A percentile compares a stretch with the other conserved stretches of the same genome.
phyloP scores from a whole-genome alignment of 2,329 filamentous ascomycete genomes.

The Bipolaris gigantea region DNA sequence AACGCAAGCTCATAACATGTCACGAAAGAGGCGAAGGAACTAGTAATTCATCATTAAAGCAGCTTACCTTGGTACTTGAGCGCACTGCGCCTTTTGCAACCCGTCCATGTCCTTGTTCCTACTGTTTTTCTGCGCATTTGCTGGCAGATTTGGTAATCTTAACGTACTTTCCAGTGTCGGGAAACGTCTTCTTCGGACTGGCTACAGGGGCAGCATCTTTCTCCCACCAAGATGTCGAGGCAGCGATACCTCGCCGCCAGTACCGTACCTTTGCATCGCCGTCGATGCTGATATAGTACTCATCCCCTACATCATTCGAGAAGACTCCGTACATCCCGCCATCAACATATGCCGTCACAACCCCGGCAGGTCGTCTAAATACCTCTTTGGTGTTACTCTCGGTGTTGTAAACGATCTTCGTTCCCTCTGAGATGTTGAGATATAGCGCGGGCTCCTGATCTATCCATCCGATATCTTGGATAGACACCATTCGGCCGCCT shows the following conservation, averaged over 20 bases:
- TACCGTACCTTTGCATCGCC: conserved; percentile 31
- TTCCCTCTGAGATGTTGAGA: not conserved
- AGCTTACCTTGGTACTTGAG: conserved; percentile 10
- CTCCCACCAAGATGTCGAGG: conserved; percentile 20
- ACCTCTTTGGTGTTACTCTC: conserved; percentile 32
- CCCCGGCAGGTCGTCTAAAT: conserved; percentile 24
- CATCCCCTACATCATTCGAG: conserved; percentile 5
- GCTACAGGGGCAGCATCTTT: conserved; percentile 1
- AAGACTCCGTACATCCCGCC: conserved; percentile 22
- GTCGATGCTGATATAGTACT: conserved; percentile 29
- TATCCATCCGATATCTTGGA: not conserved
- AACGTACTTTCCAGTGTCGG: conserved; percentile 24
- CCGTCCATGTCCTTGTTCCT: not conserved
- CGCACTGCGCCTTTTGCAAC: conserved; percentile 10
- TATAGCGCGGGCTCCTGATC: not conserved
- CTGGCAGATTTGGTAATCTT: conserved; percentile 17
- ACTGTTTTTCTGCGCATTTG: not conserved
- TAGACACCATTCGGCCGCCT: not conserved
- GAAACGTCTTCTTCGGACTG: conserved; percentile 8
- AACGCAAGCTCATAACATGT: not conserved
- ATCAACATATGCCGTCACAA: conserved; percentile 4
- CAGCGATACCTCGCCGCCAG: conserved; percentile 18
- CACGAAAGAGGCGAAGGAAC: too few species aligned
- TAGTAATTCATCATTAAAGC: not conserved
- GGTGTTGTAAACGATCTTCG: conserved; percentile 27